Base-by-base conservation (phyloP, 2,329 filamentous ascomycete species). In the Pestalotiopsis fici region DNA sequence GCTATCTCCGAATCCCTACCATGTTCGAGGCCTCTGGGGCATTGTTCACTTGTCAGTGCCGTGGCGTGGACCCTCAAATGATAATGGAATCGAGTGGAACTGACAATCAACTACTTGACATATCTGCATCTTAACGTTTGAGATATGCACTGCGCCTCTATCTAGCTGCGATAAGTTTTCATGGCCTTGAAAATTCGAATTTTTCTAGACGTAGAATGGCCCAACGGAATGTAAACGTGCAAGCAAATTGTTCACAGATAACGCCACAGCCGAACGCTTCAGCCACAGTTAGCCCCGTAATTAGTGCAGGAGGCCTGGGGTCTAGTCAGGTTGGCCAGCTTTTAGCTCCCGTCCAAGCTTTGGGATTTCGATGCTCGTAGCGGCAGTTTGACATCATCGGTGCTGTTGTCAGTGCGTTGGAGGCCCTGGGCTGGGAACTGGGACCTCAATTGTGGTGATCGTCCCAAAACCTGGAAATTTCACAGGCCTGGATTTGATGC, bases 311-410 rank as follows among this genome's bases (percentile, higher is more conserved):
- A 6, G 23, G 25, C n/a, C 55, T 27, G n/a, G n/a, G n/a, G 31
- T 18, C 57, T 35, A 35, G 25, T 21, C n/a, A 6, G 25, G 27
- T 23, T 64, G 50, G 61, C 47, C 61, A 43, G 39, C 50, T 43
- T 28, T 56, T 35, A 54, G 21, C 27, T 27, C 23, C 55, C 55
- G 27, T 57, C 27, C 27, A 57, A 57, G 57, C 61, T 47, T 61
- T 61, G 21, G 39, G 18, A 28, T 55, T 18, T 21, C 47, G 21
- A 64, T 64, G 61, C 61, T 54, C 12, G 61, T n/a, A 21, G 61
- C 61, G 43, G 61, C 54, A 43, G n/a, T 59, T 59, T 65, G 63
- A 65, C 63, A 65, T 65, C 63, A 65, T 65, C 63, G 43, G 50
- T 27, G 25, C 9, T 35, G 56, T 9, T 28, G 50, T 39, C 21